Base-by-base conservation (phyloP, 2,329 filamentous ascomycete species). In the Talaromyces piceae region DNA sequence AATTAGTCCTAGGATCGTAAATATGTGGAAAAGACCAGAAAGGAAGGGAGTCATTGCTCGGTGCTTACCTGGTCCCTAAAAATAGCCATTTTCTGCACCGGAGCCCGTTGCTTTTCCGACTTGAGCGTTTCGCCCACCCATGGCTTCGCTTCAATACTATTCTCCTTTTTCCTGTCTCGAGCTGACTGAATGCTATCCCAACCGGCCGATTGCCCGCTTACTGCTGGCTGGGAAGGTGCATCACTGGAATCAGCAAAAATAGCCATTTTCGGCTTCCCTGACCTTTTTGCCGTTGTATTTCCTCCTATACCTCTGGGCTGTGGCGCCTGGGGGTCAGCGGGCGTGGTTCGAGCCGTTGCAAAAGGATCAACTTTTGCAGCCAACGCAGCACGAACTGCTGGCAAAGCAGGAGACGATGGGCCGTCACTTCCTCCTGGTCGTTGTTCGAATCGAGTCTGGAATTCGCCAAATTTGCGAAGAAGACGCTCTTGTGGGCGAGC, bases 1-100 rank as follows among this genome's bases (percentile, higher is more conserved):
- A 77, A 91, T 96, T 95, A 96, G 91, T 95, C 90, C 91, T 96
- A 81, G 81, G 77, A 80, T 83, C 78, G 90, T 93, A 88, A 93
- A 93, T 81, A 89, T 77, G 69, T 78, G 79, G 76, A 71, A n/a
- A n/a, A n/a, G 67, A 60, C 70, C 67, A 68, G 63, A 67, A 63
- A 57, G 57, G 57, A 60, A n/a, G n/a, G n/a, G 57, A 57, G 58
- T 60, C 65, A n/a, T 66, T 59, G 61, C 58, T 61, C 56, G 62
- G 63, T 67, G 79, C 89, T 85, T 86, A 98, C 93, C 87, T 87
- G 77, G 77, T 98, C 93, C 77, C 88, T 91, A 77, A 96, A 98
- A 43, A 98, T 81, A 64, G 85, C 77, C 83, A 98, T 86, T 77
- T 96, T 97, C 49, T 84, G 78, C 49, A 78, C 79, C 27, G 78